A percentile compares a stretch with the other conserved stretches of the same genome.
phyloP scores from a whole-genome alignment of 257 asterid species.

The Solanum commersonii region DNA sequence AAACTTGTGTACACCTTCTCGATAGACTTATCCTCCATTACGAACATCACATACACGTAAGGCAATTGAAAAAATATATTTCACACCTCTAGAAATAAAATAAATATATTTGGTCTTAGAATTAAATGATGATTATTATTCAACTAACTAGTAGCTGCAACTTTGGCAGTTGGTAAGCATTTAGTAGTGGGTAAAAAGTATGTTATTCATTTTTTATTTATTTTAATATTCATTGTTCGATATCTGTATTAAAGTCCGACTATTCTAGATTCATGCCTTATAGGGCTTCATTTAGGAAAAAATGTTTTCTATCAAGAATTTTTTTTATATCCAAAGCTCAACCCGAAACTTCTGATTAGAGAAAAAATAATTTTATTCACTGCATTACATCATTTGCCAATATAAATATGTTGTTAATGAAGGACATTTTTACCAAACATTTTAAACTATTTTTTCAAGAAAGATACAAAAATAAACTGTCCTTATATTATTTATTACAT shows the following conservation, averaged over 20 bases:
- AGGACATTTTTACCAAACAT: neutral
- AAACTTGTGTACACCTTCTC: neutral
- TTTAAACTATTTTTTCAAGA: neutral
- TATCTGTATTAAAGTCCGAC: neutral
- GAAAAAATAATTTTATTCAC: neutral
- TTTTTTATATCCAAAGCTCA: no score
- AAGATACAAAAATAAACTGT: neutral
- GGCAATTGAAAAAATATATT: neutral
- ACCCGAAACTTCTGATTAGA: rapidly evolving
- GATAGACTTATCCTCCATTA: neutral
- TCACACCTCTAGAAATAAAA: neutral
- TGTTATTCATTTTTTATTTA: no score
- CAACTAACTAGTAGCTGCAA: neutral
- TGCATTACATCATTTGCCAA: neutral
- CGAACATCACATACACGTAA: neutral
- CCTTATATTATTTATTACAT: neutral
- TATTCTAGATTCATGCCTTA: rapidly evolving
- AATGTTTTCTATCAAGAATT: neutral
- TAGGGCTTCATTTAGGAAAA: neutral
- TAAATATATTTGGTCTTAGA: neutral
- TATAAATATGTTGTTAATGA: no score
- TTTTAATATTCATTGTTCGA: no score
- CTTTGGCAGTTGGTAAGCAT: neutral
- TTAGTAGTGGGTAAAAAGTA: neutral
- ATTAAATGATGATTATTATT: neutral